Percentiles rank a stretch among this genome's conserved stretches.
Evolutionary conservation across 306 rosid species (phyloP).

Genomic region (Prunus persica): Prunus_persica_NCBIv2 NC_034015.1:16097001-16097500

Average conservation of each 20-base stretch:
- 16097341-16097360: constrained; percentile 96
- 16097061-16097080: constrained; percentile 13
- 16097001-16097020: not conserved
- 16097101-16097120: constrained; percentile 50
- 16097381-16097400: constrained; percentile 93
- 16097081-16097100: constrained; percentile 63
- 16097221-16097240: constrained; percentile 67
- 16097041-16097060: not conserved
- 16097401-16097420: constrained; percentile 86
- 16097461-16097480: constrained; percentile 57
- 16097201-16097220: constrained; percentile 87
- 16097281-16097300: constrained; percentile 91
- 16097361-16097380: constrained; percentile 86
- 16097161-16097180: constrained; percentile 90
- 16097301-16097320: constrained; percentile 96
- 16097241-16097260: constrained; percentile 66
- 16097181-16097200: constrained; percentile 81
- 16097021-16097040: not conserved
- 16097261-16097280: constrained; percentile 75
- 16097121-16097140: constrained; percentile 64
- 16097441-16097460: constrained; percentile 68
- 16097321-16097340: constrained; percentile 95
- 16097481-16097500: constrained; percentile 83
- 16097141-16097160: constrained; percentile 86
- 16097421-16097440: constrained; percentile 92